Conservation (phyloP, 805 yeast genomes). For the Komagataella populi region DNA sequence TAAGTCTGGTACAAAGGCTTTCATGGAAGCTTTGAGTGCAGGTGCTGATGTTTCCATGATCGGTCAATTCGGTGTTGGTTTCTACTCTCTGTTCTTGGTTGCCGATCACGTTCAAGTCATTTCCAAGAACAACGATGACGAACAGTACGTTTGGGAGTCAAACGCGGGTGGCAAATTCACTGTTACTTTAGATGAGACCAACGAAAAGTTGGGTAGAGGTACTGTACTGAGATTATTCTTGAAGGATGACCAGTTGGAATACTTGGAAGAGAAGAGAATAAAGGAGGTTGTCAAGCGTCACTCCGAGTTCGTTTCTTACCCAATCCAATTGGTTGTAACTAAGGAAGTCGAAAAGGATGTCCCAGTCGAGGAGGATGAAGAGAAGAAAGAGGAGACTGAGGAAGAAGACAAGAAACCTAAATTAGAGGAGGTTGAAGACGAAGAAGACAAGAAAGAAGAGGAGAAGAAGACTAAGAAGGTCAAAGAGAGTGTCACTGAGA, state of each 20-base stretch:
- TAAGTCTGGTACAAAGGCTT: constrained; percentile 98
- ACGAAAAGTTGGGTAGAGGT: constrained; percentile 91
- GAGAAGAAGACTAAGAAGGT: constrained; percentile 75
- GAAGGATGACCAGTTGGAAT: constrained; percentile 98
- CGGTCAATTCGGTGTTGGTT: constrained; percentile 99
- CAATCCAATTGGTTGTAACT: constrained; percentile 95
- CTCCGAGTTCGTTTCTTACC: constrained; percentile 98
- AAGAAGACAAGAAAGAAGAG: constrained; percentile 55
- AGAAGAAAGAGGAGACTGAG: constrained; percentile 30
- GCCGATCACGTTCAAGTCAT: constrained; percentile 98
- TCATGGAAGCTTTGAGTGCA: constrained; percentile 98
- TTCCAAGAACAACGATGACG: constrained; percentile 97
- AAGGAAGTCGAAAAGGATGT: constrained; percentile 98
- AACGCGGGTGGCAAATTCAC: constrained; percentile 99
- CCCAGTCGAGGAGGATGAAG: constrained; percentile 64
- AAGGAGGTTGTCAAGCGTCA: constrained; percentile 99
- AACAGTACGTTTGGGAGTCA: constrained; percentile 99
- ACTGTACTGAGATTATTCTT: constrained; percentile 86
- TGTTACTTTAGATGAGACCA: constrained; percentile 76
- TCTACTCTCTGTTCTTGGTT: constrained; percentile 97
- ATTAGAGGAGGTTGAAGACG: constrained; percentile 67
- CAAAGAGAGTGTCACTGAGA: constrained; percentile 87
- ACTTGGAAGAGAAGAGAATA: constrained; percentile 98
- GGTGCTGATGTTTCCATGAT: constrained; percentile 99
- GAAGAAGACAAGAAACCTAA: constrained; percentile 40